Base-by-base conservation (phyloP, 371 early-diverging fungal species). In the Paraphysoderma sedebokerense region DNA sequence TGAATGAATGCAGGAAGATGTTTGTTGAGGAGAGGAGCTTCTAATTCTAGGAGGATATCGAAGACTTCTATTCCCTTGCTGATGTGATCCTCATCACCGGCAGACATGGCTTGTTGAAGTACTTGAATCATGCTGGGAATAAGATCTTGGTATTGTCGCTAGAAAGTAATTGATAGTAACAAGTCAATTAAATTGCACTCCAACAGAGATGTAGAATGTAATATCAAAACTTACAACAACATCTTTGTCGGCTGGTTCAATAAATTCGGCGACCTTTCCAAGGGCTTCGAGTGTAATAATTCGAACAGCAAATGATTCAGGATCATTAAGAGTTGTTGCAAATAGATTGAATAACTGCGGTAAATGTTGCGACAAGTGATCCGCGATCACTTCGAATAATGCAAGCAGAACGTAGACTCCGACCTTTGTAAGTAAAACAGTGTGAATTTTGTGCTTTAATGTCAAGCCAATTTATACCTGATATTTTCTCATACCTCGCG, bases 91-190 rank as follows among this genome's bases (percentile, higher is more conserved):
- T 82, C 86, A 50, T 88, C 84, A 22, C 61, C 68, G 12, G 67
- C 65, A 37, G 56, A 69, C 29, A 91, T 54, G 51, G 79, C 76
- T 38, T 78, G 72, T 49, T 84, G 77, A 39, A 90, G 66, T 1
- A 87, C 85, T 35, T 65, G 68, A 41, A 86, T 85, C 85, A 91
- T 87, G 35, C 72, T 54, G 11, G 91, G 91, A 29, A 90, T 65
- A 46, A 82, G 66, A 7, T 66, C 72, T 44, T 72, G 72, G 58
- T 84, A 83, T 38, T 63, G 59, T 60, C 63, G 64, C 68, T 74
- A 60, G 15, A 5, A 26, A 46, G 6, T 23, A 17, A 12, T 35
- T 23, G 47, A 23, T 35, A 17, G 30, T 46, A 13, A 15, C 5
- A 5, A 32, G 20, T 58, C 33, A 59, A 23, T 20, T 31, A 44